Percentiles rank a stretch among this genome's conserved stretches.
Evolutionary conservation across 2,329 filamentous ascomycete species (phyloP).

Genomic region (Eutypa lata): DNA sequence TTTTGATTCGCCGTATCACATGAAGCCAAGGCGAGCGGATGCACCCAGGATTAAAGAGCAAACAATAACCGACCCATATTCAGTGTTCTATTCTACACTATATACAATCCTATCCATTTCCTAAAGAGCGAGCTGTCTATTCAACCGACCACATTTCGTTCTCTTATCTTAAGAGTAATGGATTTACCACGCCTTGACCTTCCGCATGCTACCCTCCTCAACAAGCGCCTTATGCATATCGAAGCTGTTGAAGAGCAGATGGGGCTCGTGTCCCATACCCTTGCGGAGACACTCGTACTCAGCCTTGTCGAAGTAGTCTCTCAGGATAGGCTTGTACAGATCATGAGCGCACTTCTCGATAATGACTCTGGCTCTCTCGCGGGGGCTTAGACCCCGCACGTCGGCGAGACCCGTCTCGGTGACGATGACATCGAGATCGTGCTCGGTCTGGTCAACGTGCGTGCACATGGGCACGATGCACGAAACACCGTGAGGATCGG

Average conservation of each 20-base stretch:
- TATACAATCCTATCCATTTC: too few species aligned
- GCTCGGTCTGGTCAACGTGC: conserved; percentile 89
- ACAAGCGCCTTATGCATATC: conserved; percentile 83
- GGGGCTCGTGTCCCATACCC: conserved; percentile 88
- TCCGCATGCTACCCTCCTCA: conserved; percentile 82
- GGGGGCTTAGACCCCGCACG: conserved; percentile 75
- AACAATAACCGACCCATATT: too few species aligned
- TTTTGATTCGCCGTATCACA: too few species aligned
- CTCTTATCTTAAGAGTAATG: too few species aligned
- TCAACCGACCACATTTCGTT: too few species aligned
- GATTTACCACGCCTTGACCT: conserved; percentile 63
- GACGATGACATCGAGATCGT: conserved; percentile 89
- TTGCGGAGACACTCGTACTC: conserved; percentile 83
- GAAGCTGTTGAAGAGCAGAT: conserved; percentile 80
- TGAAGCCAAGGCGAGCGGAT: too few species aligned
- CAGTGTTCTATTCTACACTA: too few species aligned
- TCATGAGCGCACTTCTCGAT: conserved; percentile 86
- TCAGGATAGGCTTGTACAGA: conserved; percentile 77
- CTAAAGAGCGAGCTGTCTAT: too few species aligned
- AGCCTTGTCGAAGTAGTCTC: conserved; percentile 80
- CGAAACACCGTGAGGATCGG: conserved; percentile 74
- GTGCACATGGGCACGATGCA: conserved; percentile 95
- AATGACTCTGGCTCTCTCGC: conserved; percentile 78
- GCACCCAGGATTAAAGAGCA: too few species aligned
- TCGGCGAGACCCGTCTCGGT: conserved; percentile 74